A percentile compares a stretch with the other conserved stretches of the same genome.
phyloP scores from a whole-genome alignment of 352 stramenopile genomes.

The Phytopythium oedochilum region DNA sequence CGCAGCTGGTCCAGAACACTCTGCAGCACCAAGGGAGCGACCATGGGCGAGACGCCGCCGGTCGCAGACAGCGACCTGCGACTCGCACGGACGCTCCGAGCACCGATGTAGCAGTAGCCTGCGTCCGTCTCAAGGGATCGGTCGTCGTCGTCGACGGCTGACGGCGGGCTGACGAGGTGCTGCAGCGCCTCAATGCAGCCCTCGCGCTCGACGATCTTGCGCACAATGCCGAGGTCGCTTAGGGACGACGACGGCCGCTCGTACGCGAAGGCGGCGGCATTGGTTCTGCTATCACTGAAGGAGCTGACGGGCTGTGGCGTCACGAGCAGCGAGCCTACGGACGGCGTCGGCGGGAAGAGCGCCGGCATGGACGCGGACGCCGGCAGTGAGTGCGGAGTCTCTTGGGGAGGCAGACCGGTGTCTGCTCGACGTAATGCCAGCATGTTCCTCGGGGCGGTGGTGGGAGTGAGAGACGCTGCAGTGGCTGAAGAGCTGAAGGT shows the following conservation, averaged over 20 bases:
- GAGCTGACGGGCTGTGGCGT: not conserved
- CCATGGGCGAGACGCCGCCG: slow-evolving; percentile 4
- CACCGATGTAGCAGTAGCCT: slow-evolving; percentile 19
- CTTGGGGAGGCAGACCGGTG: not conserved
- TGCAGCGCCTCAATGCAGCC: slow-evolving; percentile 71
- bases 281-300: not conserved
- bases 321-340: not conserved
- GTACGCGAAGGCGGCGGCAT: slow-evolving; percentile 2
- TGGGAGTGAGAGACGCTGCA: too few species aligned
- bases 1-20: slow-evolving; percentile 66
- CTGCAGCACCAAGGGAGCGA: slow-evolving; percentile 53
- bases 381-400: not conserved
- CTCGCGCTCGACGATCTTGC: slow-evolving; percentile 78
- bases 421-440: not conserved
- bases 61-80: not conserved
- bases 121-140: slow-evolving; percentile 6
- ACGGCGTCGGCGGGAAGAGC: not conserved
- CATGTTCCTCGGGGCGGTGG: too few species aligned
- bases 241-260: slow-evolving; percentile 2
- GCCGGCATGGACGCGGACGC: slow-evolving; percentile 1
- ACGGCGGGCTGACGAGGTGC: slow-evolving; percentile 32
- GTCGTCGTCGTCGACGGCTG: not conserved
- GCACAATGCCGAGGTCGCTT: slow-evolving; percentile 54
- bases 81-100: not conserved
- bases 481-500: too few species aligned